Evolutionary conservation across 1,284 basidiomycete species (phyloP), one percentile per base, ranked within the genome.

Genomic region (Golubevia pallescens): DNA sequence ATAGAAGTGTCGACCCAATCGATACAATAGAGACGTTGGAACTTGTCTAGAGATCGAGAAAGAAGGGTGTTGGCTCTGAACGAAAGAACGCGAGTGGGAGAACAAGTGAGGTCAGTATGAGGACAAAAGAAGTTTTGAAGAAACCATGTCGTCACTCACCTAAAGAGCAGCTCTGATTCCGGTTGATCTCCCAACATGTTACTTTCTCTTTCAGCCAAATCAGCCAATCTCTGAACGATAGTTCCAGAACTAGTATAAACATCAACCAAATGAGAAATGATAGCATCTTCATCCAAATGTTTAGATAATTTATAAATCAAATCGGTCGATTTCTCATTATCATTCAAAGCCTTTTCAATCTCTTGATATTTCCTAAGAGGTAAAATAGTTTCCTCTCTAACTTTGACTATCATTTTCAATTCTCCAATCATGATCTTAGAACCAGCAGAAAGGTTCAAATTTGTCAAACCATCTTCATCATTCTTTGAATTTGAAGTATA

Each of bases 1-100:
- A 80, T 65, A 59, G 73, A 78, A n/a, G 63, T 66, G 4, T 75
- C 73, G 0, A 80, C 66, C 78, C 78, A 80, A 3, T 70, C 65
- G 1, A 62, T 57, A 19, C 75, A 74, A 23, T 70, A 72, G 14
- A 72, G 60, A 14, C 77, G 61, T 62, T 80, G 78, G 38, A 71
- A 77, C 51, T 74, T 70, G 23, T 80, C 78, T 19, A 80, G 62
- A 6, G 74, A 74, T 13, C 78, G 68, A n/a, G 72, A 75, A 7
- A 80, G 63, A 6, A 75, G 66, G 21, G 78, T 75, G 64, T 80
- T 78, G 60, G 74, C 74, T 58, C 58, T 58, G 61, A 14, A 14
- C 6, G 19, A 32, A 32, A 51, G n/a, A 62, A 48, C 10, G 42
- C 8, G 42, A 48, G 16, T 48, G 42, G 16, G 42, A 48, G 42